These are phyloP conservation scores for sunflower (Helianthus annuus) DNA, from an alignment of 129 eudicot genomes.

Conservation along the genomic window HanXRQr2.0-SUNRISE NC_035436.2:45373523-45374022, in stretches of 20 bases:
- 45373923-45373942: constrained; percentile 58
- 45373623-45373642: constrained; percentile 73
- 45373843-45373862: constrained; percentile 90
- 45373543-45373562: constrained; percentile 54
- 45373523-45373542: constrained; percentile 62
- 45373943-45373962: constrained; percentile 19
- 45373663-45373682: constrained; percentile 71
- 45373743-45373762: constrained; percentile 76
- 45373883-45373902: constrained; percentile 45
- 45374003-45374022: background rate
- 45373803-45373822: constrained; percentile 81
- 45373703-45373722: constrained; percentile 70
- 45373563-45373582: constrained; percentile 57
- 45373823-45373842: constrained; percentile 87
- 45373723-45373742: constrained; percentile 82
- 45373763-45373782: constrained; percentile 82
- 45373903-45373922: constrained; percentile 58
- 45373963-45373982: constrained; percentile 17
- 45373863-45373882: constrained; percentile 64
- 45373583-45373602: constrained; percentile 68
- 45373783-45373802: constrained; percentile 93
- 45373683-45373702: constrained; percentile 80
- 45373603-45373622: constrained; percentile 91
- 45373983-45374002: background rate
- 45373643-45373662: constrained; percentile 63